Percentiles rank a stretch among this genome's conserved stretches.
phyloP scores from a whole-genome alignment of 441 rosid genomes.

The Erysimum cheiri region DNA sequence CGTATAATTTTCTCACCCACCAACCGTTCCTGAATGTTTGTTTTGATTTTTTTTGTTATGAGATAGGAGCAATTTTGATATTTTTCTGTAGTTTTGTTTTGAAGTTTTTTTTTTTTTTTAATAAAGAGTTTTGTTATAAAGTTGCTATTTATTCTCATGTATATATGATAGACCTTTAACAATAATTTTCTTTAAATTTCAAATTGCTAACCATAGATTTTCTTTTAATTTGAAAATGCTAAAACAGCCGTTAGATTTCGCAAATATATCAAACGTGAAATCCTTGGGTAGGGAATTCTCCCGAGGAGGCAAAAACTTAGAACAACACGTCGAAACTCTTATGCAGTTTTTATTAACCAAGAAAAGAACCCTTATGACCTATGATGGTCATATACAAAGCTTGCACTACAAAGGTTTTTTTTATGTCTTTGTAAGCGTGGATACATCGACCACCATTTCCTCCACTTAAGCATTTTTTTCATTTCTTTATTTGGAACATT shows the following conservation, averaged over 20 bases:
- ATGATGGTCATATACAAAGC: neutral
- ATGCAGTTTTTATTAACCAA: neutral
- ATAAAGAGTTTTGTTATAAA: no score
- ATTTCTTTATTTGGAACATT: neutral
- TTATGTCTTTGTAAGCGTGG: slow-evolving; percentile 5
- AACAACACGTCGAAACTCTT: neutral
- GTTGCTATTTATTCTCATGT: neutral
- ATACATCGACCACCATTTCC: neutral
- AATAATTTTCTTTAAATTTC: neutral
- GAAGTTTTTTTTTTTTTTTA: no score
- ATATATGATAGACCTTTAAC: neutral
- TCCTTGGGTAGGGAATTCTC: neutral
- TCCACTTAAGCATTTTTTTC: neutral
- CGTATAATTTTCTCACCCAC: no score
- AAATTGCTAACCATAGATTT: neutral
- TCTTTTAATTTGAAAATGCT: neutral
- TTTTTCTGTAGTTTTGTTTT: no score
- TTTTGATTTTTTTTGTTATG: neutral
- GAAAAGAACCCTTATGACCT: neutral
- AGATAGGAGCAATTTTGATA: neutral
- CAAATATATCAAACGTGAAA: neutral
- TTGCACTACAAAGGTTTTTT: neutral
- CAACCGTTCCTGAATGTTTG: no score
- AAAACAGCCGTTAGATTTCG: neutral
- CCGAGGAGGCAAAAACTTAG: neutral